Conservation (phyloP, 371 early-diverging fungal genomes). For the Mortierella sp. region DNA sequence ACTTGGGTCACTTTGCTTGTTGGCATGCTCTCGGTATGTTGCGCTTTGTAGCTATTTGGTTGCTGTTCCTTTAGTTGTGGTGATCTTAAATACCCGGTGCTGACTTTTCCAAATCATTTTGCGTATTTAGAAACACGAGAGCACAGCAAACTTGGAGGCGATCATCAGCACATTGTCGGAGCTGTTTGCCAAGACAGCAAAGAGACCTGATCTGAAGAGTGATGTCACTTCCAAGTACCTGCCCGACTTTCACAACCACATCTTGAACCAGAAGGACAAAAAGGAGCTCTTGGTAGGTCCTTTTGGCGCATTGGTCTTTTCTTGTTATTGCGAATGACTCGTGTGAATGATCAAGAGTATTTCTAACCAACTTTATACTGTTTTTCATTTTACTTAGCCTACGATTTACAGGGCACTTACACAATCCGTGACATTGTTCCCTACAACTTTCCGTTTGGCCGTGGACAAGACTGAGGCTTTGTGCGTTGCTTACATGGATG, state of each 20-base stretch:
- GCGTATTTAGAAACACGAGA: slow-evolving; percentile 65
- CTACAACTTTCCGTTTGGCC: slow-evolving; percentile 68
- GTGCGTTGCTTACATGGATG: slow-evolving; percentile 69
- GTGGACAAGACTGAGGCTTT: slow-evolving; percentile 66
- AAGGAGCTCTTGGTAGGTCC: slow-evolving; percentile 65
- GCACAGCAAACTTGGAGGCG: slow-evolving; percentile 57
- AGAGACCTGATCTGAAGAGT: slow-evolving; percentile 71
- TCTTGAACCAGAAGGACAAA: slow-evolving; percentile 63
- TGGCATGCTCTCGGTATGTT: slow-evolving; percentile 50
- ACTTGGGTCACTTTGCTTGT: slow-evolving; percentile 60
- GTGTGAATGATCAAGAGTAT: background rate
- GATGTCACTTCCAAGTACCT: slow-evolving; percentile 69
- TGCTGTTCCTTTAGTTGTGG: too few relatives aligned
- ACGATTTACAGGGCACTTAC: slow-evolving; percentile 65
- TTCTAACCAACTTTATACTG: background rate
- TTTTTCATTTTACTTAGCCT: slow-evolving; percentile 41
- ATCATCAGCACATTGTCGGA: slow-evolving; percentile 64
- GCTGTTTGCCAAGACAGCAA: slow-evolving; percentile 64
- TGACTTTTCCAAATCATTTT: slow-evolving; percentile 9
- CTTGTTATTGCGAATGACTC: too few relatives aligned
- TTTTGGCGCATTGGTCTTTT: background rate
- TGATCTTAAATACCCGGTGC: background rate
- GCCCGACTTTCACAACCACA: slow-evolving; percentile 65
- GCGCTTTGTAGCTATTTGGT: background rate
- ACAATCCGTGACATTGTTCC: slow-evolving; percentile 65